Percentiles rank a stretch among this genome's conserved stretches.
Evolutionary conservation across 495 filamentous ascomycete genomes (phyloP).

Genomic region (Podospora sp.): DNA sequence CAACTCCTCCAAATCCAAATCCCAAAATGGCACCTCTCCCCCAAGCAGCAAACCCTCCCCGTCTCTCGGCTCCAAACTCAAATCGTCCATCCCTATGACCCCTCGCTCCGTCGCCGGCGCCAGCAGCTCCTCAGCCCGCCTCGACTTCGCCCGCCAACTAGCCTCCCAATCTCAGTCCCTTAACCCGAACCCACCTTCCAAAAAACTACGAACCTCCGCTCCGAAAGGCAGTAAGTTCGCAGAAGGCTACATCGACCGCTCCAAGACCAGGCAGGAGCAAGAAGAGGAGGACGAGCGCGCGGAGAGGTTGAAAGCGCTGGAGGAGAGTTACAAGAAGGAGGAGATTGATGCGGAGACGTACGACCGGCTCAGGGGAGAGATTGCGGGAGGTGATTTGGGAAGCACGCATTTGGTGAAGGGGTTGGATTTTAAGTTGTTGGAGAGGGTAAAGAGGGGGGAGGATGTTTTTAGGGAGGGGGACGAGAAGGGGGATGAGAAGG

Average conservation of each 20-base stretch:
- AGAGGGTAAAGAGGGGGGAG: conserved; percentile 72
- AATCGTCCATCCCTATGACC: conserved; percentile 83
- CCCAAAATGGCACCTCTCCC: conserved; percentile 43
- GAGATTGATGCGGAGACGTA: conserved; percentile 78
- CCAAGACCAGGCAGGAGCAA: conserved; percentile 52
- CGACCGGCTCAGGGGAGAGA: conserved; percentile 69
- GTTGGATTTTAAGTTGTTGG: conserved; percentile 79
- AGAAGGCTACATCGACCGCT: conserved; percentile 84
- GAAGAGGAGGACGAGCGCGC: conserved; percentile 66
- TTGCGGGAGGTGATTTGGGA: conserved; percentile 77
- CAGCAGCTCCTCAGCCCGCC: conserved; percentile 28
- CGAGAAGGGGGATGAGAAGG: conserved; percentile 19
- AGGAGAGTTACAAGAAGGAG: conserved; percentile 78
- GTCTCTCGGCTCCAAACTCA: conserved; percentile 65
- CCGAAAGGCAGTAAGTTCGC: conserved; percentile 84
- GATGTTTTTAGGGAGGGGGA: conserved; percentile 58
- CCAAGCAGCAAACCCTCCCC: conserved; percentile 34
- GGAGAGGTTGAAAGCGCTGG: conserved; percentile 70
- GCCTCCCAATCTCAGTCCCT: conserved; percentile 46
- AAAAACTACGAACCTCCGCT: conserved; percentile 80
- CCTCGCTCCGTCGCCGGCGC: conserved; percentile 66
- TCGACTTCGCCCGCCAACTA: conserved; percentile 83
- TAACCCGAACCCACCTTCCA: conserved; percentile 40
- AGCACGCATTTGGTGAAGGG: conserved; percentile 91
- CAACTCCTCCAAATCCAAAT: conserved; percentile 42